Base-by-base conservation (phyloP, 2,329 filamentous ascomycete genomes). In the Fusarium setosum region DNA sequence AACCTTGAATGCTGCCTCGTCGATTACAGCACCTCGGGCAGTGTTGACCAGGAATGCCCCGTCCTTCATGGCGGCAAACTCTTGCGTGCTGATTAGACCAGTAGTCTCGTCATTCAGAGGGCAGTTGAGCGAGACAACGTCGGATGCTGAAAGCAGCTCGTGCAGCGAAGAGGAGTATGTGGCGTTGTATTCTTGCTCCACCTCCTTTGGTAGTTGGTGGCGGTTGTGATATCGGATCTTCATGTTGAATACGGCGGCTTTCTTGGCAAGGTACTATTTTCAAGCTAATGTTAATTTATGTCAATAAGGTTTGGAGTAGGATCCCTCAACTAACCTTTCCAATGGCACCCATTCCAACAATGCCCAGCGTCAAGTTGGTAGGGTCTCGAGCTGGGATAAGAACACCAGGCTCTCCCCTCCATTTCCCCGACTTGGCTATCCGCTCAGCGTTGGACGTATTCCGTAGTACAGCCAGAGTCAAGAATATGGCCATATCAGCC, bases 31-130 rank as follows among this genome's bases (percentile, higher is more conserved):
- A 2, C 83, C 83, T 4, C 83, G 74, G 1, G 82, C 81, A 1
- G 83, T 85, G 64, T 86, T 85, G 40, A 85, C 72, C 6, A 86
- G 63, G 53, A 79, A 77, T 0, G 72, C 71, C 0, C 82, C 81
- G 5, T 77, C 73, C 61, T 83, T 85, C 79, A 85, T 84, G 13
- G 74, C 75, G 0, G 73, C 72, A 24, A 84, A 81, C 63, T 82
- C 75, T 1, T 64, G 63, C 4, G 69, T 53, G 4, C 74, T 72
- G 15, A 84, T 79, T 17, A 83, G 55, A 13, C 72, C 69, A 6
- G 65, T 77, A 0, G 82, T 84, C 5, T 71, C 54, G 0, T 66
- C 67, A 47, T 78, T 81, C 3, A 83, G 72, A 1, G 82, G 82
- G 45, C 69, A 73, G 61, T 73, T 71, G 7, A 77, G 40, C 2